Evolutionary conservation across 192 early-diverging fungal genomes (phyloP).

Genomic region (Coemansia sp.): DNA sequence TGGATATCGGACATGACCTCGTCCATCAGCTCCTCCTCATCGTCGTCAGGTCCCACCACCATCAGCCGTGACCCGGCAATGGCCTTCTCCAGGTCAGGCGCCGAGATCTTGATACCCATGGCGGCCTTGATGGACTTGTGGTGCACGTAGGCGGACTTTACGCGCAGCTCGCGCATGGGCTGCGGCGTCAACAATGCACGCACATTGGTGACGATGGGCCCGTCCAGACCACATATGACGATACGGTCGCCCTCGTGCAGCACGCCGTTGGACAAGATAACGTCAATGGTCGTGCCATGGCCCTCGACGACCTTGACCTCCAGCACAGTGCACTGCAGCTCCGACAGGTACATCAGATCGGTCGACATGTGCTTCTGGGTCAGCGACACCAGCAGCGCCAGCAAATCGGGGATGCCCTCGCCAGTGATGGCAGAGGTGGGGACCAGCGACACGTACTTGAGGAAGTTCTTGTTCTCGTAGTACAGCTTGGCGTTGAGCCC

Average conservation of each 20-base stretch:
- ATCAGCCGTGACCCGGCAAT: conserved; percentile 95
- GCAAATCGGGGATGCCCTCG: conserved; percentile 97
- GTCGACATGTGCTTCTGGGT: conserved; percentile 95
- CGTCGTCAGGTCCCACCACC: conserved; percentile 91
- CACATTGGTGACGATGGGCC: conserved; percentile 88
- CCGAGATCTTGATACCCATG: conserved; percentile 92
- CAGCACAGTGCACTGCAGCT: conserved; percentile 94
- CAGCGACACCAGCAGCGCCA: conserved; percentile 83
- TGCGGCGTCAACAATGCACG: conserved; percentile 98
- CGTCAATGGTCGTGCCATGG: conserved; percentile 96
- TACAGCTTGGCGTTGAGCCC: conserved; percentile 89
- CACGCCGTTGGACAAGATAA: conserved; percentile 90
- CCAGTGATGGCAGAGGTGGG: conserved; percentile 98
- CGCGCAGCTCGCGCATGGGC: conserved; percentile 92
- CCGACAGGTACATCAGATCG: conserved; percentile 91
- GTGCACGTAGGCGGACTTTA: conserved; percentile 94
- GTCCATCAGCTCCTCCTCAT: conserved; percentile 90
- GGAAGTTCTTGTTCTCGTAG: conserved; percentile 94
- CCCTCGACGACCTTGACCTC: conserved; percentile 99
- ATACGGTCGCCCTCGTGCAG: conserved; percentile 94
- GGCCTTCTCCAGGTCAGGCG: conserved; percentile 89
- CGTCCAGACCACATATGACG: conserved; percentile 86
- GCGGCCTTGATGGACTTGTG: conserved; percentile 96
- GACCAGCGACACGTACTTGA: conserved; percentile 90
- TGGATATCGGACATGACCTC: conserved; percentile 91